These are phyloP conservation scores for Aristolochia fimbriata DNA, from an alignment of 164 flowering plant genomes.

Conservation along the genomic window DNA sequence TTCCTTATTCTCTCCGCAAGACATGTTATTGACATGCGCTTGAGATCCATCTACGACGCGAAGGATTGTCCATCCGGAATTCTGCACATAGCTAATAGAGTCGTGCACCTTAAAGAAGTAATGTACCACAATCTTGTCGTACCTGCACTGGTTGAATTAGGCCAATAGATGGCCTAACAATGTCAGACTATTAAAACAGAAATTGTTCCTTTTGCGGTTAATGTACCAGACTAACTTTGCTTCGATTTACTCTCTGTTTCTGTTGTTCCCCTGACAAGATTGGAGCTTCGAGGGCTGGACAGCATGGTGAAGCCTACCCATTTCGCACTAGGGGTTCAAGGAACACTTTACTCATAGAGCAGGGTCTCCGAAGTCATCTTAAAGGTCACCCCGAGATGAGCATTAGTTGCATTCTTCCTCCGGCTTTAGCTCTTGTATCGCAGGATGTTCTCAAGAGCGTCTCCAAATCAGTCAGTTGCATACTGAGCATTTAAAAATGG, in stretches of 20 bases:
- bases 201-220: not conserved
- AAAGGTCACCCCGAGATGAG: conserved; percentile 60
- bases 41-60: conserved; percentile 47
- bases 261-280: conserved; percentile 37
- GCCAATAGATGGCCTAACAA: not conserved
- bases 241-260: not conserved
- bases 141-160: not conserved
- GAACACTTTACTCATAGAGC: conserved; percentile 57
- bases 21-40: conserved; percentile 59
- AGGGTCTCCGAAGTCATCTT: conserved; percentile 33
- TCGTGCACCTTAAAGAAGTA: conserved; percentile 70
- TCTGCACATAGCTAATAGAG: conserved; percentile 36
- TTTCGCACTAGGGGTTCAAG: conserved; percentile 48
- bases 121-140: conserved; percentile 7
- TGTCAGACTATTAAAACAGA: not conserved
- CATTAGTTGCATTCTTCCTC: conserved; percentile 57
- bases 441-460: conserved; percentile 42
- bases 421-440: conserved; percentile 46
- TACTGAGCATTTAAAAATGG: no score
- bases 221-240: not conserved
- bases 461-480: conserved; percentile 45
- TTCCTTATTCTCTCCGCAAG: conserved; percentile 50
- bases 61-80: conserved; percentile 59
- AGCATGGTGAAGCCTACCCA: conserved; percentile 42
- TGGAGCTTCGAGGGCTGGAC: conserved; percentile 79